Base-by-base conservation (phyloP, 345 rosid species). In the Hirschfeldia incana region DNA sequence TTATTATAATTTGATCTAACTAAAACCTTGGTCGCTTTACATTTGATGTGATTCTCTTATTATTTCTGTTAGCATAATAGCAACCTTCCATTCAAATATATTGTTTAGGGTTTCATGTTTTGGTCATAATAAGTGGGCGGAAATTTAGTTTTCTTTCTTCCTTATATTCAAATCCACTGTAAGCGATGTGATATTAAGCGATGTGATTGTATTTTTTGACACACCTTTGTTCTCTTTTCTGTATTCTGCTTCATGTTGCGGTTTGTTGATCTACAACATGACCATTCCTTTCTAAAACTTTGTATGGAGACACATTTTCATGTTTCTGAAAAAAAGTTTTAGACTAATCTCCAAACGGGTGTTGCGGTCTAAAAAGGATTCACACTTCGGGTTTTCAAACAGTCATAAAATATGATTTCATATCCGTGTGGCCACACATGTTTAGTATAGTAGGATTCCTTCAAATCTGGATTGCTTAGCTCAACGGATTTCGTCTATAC, bases 1-100 rank as follows among this genome's bases (percentile, higher is more conserved):
- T 44, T 79, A 49, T 60, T 62, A 12, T 68, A 49, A 13, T 49
- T n/a, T n/a, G 28, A 61, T 61, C 17, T 68, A 61, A 33, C 57
- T 28, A 60, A 32, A 78, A 21, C 27, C 42, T 73, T 73, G 63
- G 39, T n/a, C 55, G 55, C 59, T 77, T 69, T 69, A 49, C 21
- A 37, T 53, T 64, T 44, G 46, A 29, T 72, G 33, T 42, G 32
- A 13, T 66, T 66, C 5, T 44, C 59, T 32, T 64, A 73, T 33
- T 29, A 12, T 29, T 29, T 62, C 17, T 36, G 42, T 8, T 36
- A 36, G 42, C 10, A 36, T 8, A 36, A 36, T 36, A 36, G 8
- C 42, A 36, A 8, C 9, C 8, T 7, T 36, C 9, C 55, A 46
- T 46, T 46, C 55, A 46, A 13, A 46, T 46, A 12, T n/a, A 42